phyloP scores from a whole-genome alignment of 2,329 filamentous ascomycete species.

The Keithomyces neogunnii region DNA sequence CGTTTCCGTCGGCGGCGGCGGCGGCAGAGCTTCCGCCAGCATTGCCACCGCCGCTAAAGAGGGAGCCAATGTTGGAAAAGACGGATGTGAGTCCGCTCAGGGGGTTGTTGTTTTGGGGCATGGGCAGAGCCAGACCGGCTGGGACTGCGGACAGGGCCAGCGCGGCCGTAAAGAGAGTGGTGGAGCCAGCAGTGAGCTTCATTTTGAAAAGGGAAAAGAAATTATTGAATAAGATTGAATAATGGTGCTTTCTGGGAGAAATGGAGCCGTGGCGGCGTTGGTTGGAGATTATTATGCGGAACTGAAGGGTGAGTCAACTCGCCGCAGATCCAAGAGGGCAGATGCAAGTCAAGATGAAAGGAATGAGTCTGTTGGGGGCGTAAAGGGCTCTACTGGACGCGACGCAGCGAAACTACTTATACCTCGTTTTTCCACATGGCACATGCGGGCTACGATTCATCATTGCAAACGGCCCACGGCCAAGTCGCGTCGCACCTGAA shows the following conservation, averaged over 20 bases:
- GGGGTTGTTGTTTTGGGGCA: not conserved
- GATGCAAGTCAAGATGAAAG: too few relatives aligned
- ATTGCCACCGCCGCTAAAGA: not conserved
- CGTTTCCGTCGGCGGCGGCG: not conserved
- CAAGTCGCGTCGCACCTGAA: too few relatives aligned
- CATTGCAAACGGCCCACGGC: too few relatives aligned
- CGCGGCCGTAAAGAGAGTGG: not conserved
- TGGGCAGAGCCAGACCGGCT: not conserved
- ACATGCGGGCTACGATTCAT: too few relatives aligned
- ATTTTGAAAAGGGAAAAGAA: slow-evolving; percentile 1
- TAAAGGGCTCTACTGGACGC: too few relatives aligned
- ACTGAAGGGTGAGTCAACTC: too few relatives aligned
- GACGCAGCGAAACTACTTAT: too few relatives aligned
- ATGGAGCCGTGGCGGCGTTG: not conserved
- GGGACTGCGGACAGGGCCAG: not conserved
- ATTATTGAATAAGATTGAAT: not conserved
- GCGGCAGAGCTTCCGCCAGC: not conserved
- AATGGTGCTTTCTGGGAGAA: not conserved
- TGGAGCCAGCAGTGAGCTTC: not conserved
- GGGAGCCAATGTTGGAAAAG: not conserved
- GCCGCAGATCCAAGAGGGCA: too few relatives aligned
- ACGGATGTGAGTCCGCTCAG: not conserved
- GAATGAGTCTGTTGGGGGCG: too few relatives aligned
- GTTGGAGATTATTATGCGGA: too few relatives aligned
- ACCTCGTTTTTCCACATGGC: too few relatives aligned